Evolutionary conservation across 305 asterid genomes (phyloP).

Genomic region (Fraxinus greggii): DNA sequence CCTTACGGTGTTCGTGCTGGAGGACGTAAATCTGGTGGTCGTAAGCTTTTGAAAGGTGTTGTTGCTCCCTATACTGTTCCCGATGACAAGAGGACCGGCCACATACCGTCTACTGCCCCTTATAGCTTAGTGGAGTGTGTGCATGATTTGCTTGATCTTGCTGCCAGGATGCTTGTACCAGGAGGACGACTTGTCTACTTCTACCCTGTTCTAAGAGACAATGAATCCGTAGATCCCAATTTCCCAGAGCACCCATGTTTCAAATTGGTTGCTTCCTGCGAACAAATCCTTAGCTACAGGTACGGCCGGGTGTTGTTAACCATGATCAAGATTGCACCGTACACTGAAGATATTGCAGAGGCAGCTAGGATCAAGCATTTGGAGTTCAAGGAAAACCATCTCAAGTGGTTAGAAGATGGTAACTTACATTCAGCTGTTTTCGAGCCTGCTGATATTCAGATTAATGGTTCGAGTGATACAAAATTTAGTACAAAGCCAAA

Average conservation of each 20-base stretch:
- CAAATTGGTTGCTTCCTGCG: slow-evolving; percentile 45
- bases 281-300: slow-evolving; percentile 59
- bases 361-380: slow-evolving; percentile 64
- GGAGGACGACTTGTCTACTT: slow-evolving; percentile 94
- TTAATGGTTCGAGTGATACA: slow-evolving; percentile 40
- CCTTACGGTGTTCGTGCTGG: slow-evolving; percentile 99
- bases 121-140: slow-evolving; percentile 94
- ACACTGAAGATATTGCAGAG: slow-evolving; percentile 50
- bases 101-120: slow-evolving; percentile 95
- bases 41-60: slow-evolving; percentile 86
- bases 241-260: slow-evolving; percentile 96
- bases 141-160: slow-evolving; percentile 89
- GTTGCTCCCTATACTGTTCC: slow-evolving; percentile 87
- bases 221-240: slow-evolving; percentile 48
- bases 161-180: slow-evolving; percentile 83
- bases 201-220: slow-evolving; percentile 81
- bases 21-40: slow-evolving; percentile 98
- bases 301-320: slow-evolving; percentile 67
- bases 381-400: slow-evolving; percentile 78
- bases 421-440: slow-evolving; percentile 90
- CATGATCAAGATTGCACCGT: slow-evolving; percentile 53
- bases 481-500: slow-evolving; percentile 63
- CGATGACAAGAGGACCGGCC: slow-evolving; percentile 78
- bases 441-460: slow-evolving; percentile 50
- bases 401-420: slow-evolving; percentile 98